These are phyloP conservation scores for Rhizopus arrhizus DNA, from an alignment of 371 early-diverging fungal species.

Conservation along the genomic window DNA sequence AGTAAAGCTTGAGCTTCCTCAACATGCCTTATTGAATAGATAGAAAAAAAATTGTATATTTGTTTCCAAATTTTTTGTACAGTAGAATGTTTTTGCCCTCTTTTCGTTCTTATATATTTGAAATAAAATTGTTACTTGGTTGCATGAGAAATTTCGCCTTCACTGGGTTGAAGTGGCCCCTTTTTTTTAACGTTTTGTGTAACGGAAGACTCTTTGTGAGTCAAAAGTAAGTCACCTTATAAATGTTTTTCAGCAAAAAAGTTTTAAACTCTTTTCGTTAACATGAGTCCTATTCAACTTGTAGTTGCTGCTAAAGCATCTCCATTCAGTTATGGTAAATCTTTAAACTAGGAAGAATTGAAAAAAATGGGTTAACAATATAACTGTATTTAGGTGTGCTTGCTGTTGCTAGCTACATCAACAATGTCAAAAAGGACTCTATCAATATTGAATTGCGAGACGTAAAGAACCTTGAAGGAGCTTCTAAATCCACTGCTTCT, in stretches of 20 bases:
- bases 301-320: constrained; percentile 49
- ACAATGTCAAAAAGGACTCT: constrained; percentile 44
- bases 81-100: too few species aligned
- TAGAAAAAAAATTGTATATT: constrained; percentile 9
- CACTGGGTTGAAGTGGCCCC: too few species aligned
- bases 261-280: constrained; percentile 4
- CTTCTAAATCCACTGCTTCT: constrained; percentile 36
- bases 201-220: not conserved
- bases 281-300: constrained; percentile 32
- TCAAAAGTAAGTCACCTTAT: constrained; percentile 4
- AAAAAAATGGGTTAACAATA: not conserved
- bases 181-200: too few species aligned
- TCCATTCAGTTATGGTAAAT: constrained; percentile 42
- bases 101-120: too few species aligned
- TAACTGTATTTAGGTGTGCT: constrained; percentile 27
- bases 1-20: constrained; percentile 46
- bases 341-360: not conserved
- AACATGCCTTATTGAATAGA: constrained; percentile 42
- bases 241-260: not conserved
- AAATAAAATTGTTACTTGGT: too few species aligned
- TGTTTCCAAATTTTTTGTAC: too few species aligned
- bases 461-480: constrained; percentile 44
- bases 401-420: constrained; percentile 43
- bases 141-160: too few species aligned
- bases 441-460: constrained; percentile 45